Conservation (phyloP, 768 basidiomycete genomes). For the Pleurotus platypus region DNA sequence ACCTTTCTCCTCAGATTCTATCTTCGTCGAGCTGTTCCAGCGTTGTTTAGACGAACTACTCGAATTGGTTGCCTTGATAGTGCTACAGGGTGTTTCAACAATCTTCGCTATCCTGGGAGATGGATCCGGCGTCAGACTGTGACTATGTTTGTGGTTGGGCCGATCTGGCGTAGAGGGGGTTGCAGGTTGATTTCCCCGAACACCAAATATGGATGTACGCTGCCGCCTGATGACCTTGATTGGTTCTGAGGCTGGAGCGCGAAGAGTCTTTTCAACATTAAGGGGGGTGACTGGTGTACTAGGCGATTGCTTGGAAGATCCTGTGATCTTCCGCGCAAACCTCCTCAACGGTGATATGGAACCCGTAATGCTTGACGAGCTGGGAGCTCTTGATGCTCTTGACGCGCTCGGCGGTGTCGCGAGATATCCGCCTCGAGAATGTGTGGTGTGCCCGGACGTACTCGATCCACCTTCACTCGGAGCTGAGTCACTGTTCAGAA, state of each 20-base stretch:
- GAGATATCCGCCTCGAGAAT: slow-evolving; percentile 57
- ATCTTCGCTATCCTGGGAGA: slow-evolving; percentile 44
- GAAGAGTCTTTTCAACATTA: slow-evolving; percentile 39
- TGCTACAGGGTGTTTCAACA: slow-evolving; percentile 27
- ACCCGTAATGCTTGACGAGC: slow-evolving; percentile 51
- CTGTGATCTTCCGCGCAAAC: slow-evolving; percentile 69
- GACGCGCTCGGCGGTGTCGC: slow-evolving; percentile 58
- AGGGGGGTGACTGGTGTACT: slow-evolving; percentile 43
- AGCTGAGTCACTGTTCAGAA: slow-evolving; percentile 45
- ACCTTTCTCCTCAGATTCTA: slow-evolving; percentile 51
- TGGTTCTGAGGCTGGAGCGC: slow-evolving; percentile 55
- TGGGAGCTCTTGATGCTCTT: slow-evolving; percentile 35
- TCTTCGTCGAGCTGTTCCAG: slow-evolving; percentile 83
- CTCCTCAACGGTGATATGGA: slow-evolving; percentile 82
- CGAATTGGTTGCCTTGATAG: slow-evolving; percentile 31
- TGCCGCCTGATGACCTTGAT: slow-evolving; percentile 45
- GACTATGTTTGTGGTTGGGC: slow-evolving; percentile 63
- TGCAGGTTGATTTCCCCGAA: slow-evolving; percentile 39
- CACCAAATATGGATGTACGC: slow-evolving; percentile 58
- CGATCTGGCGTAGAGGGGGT: slow-evolving; percentile 54
- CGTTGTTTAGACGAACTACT: slow-evolving; percentile 35
- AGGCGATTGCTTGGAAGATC: slow-evolving; percentile 31
- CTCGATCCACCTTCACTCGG: slow-evolving; percentile 72
- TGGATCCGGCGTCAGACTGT: slow-evolving; percentile 69
- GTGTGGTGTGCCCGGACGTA: slow-evolving; percentile 43